These are phyloP conservation scores for Macrotyloma uniflorum DNA, from an alignment of 306 rosid genomes.

Conservation along the genomic window DNA sequence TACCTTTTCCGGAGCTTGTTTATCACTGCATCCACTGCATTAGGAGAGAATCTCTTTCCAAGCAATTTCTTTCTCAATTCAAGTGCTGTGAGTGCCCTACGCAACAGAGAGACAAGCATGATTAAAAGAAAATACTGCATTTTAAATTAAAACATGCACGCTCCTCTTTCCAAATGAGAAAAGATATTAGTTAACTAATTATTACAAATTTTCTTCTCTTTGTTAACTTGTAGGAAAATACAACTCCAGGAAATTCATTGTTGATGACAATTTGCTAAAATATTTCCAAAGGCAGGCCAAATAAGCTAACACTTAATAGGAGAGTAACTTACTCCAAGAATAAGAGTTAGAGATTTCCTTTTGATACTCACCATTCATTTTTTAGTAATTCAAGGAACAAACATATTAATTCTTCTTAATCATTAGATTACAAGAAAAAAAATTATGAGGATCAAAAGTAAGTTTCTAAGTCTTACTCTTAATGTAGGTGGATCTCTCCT, in stretches of 20 bases:
- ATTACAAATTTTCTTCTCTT: not conserved
- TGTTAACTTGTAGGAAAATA: not conserved
- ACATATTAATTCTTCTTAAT: too few relatives aligned
- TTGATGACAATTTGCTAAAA: not conserved
- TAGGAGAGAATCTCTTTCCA: constrained; percentile 58
- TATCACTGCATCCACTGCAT: constrained; percentile 63
- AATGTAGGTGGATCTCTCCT: too few relatives aligned
- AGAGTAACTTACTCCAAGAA: too few relatives aligned
- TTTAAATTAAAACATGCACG: constrained; percentile 7
- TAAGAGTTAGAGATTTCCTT: too few relatives aligned
- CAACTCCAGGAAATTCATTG: constrained; percentile 7
- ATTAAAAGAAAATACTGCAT: constrained; percentile 18
- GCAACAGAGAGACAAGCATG: constrained; percentile 24
- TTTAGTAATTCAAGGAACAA: too few relatives aligned
- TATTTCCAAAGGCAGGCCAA: constrained; percentile 8
- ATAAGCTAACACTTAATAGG: not conserved
- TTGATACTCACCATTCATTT: too few relatives aligned
- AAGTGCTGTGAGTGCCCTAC: constrained; percentile 80
- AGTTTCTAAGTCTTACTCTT: too few relatives aligned
- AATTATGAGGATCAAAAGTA: too few relatives aligned
- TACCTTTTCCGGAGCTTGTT: constrained; percentile 71
- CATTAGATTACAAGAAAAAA: too few relatives aligned
- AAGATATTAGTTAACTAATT: constrained; percentile 16
- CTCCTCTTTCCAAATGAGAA: not conserved
- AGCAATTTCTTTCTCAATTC: constrained; percentile 77